A percentile compares a stretch with the other conserved stretches of the same genome.
These are phyloP conservation scores for Yarrowia deformans DNA, from an alignment of 805 yeast genomes.

Conservation along the genomic window DNA sequence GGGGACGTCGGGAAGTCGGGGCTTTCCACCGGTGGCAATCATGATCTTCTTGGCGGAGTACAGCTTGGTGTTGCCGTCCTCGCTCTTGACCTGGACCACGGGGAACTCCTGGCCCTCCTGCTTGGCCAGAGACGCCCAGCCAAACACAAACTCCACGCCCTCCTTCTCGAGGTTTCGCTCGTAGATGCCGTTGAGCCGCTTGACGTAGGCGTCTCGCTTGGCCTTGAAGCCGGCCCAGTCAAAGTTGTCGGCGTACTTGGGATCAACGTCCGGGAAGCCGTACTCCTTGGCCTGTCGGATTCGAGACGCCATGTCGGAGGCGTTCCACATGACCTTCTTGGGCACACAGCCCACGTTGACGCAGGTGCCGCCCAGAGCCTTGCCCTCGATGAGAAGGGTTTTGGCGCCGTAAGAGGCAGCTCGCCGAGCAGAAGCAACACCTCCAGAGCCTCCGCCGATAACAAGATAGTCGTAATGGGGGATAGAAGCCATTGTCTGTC, in stretches of 20 bases:
- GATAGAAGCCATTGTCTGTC: constrained; percentile 57
- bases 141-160: constrained; percentile 85
- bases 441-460: constrained; percentile 99
- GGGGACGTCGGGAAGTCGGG: constrained; percentile 74
- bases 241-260: constrained; percentile 64
- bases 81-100: constrained; percentile 75
- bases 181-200: constrained; percentile 90
- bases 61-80: constrained; percentile 57
- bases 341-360: constrained; percentile 99
- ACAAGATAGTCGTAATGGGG: constrained; percentile 86
- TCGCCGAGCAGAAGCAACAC: constrained; percentile 97
- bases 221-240: constrained; percentile 83
- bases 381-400: constrained; percentile 79
- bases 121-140: constrained; percentile 79
- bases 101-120: constrained; percentile 45
- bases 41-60: constrained; percentile 84
- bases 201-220: constrained; percentile 91
- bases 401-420: constrained; percentile 93
- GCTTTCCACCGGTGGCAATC: constrained; percentile 93
- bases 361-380: constrained; percentile 94
- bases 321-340: constrained; percentile 98
- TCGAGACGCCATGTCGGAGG: constrained; percentile 84
- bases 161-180: constrained; percentile 86
- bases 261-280: constrained; percentile 71
- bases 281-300: constrained; percentile 79